Evolutionary conservation across 441 rosid genomes (phyloP).

Genomic region (Dalechampia spathulata): DNA sequence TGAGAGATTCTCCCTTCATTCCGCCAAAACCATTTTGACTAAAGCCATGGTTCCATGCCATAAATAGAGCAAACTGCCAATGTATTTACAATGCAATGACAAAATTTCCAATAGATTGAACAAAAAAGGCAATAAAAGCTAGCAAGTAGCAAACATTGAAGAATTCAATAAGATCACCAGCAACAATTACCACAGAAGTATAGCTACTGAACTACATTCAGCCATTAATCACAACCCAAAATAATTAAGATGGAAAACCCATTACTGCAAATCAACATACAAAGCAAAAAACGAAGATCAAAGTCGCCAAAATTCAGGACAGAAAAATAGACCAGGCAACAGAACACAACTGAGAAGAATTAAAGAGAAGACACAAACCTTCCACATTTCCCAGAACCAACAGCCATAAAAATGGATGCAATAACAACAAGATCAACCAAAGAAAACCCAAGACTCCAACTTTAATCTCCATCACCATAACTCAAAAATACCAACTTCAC

Average conservation of each 20-base stretch:
- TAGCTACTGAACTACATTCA: conserved; percentile 5
- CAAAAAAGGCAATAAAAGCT: no score
- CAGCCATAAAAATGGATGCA: conserved; percentile 29
- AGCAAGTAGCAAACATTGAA: neutral
- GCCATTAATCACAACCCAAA: conserved; percentile 5
- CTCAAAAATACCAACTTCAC: conserved; percentile 6
- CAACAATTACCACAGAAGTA: conserved; percentile 5
- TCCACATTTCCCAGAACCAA: conserved; percentile 66
- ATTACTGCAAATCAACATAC: conserved; percentile 15
- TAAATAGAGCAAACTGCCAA: conserved; percentile 9
- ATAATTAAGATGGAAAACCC: conserved; percentile 6
- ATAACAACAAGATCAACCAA: conserved; percentile 36
- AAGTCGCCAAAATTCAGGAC: no score
- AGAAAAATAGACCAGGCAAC: no score
- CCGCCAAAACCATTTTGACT: conserved; percentile 9
- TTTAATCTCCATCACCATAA: conserved; percentile 37
- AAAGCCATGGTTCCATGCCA: conserved; percentile 5
- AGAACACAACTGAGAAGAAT: conserved; percentile 3
- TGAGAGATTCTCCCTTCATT: conserved; percentile 9
- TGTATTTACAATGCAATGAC: conserved; percentile 8
- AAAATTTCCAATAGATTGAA: conserved; percentile 5
- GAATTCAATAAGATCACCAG: conserved; percentile 10
- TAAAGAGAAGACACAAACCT: conserved; percentile 34
- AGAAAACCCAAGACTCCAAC: conserved; percentile 24
- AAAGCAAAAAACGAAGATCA: no score